Base-by-base conservation (phyloP, 352 stramenopile species). In the Phytophthora crassamura region DNA sequence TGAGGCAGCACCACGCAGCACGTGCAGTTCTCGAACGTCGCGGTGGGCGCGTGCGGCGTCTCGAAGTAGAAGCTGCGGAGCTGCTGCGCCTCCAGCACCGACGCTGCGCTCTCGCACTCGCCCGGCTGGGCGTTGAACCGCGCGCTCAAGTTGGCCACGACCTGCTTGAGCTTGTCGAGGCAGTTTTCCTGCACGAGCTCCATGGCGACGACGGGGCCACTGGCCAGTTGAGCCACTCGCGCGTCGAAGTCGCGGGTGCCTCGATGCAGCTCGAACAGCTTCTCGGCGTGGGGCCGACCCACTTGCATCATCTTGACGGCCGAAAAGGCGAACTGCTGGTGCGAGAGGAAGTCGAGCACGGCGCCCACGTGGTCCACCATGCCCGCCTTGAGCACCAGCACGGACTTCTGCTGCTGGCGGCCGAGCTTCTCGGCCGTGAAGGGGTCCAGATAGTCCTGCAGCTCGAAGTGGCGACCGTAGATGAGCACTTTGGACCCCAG, bases 1-100 rank as follows among this genome's bases (percentile, higher is more conserved):
- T 98, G 95, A 6, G 93, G 94, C 49, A 97, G 85, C 7, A 98
- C 86, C 5, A 98, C 84, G 42, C 91, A 97, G 66, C 90, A 98
- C 1, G 93, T 98, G 59, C 91, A 98, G 73, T 86, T 89, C 51
- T 96, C 84, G 33, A 92, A 92, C 0, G 75, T 90, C 2, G 91
- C 91, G 0, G 90, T 97, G 10, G 70, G 39, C 8, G 54, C 50
- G n/a, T 90, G 81, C 10, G 41, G 56, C 2, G 70, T 80, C 53
- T 89, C 77, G 35, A 90, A 86, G 68, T 86, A 90, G 50, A 89
- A 90, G 47, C 77, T 72, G 18, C 72, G 76, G 20, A 85, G 72
- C 18, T 80, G 75, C 59, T 93, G 79, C 9, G 74, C 67, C 14
- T 93, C 82, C 5, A 88, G 50, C 36, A 85, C 72, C 1, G 77